A percentile compares a stretch with the other conserved stretches of the same genome.
Evolutionary conservation across 1,284 basidiomycete genomes (phyloP).

Genomic region (Ceratobasidium sp.): DNA sequence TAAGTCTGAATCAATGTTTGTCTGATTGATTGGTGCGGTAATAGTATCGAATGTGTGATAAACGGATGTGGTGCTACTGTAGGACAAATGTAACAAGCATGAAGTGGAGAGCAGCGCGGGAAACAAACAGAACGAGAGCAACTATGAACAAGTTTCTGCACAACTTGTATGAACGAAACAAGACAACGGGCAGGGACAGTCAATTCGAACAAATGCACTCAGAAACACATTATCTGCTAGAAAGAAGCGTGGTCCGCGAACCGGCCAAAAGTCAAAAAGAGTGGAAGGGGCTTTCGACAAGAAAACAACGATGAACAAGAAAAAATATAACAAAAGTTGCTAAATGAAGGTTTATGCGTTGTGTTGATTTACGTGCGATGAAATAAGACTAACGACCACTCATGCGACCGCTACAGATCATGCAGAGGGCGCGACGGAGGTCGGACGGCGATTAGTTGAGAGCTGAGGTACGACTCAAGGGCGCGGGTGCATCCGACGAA

Average conservation of each 20-base stretch:
- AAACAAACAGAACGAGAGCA: constrained; percentile 7
- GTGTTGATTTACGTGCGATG: constrained; percentile 2
- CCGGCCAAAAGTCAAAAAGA: background rate
- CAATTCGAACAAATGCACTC: constrained; percentile 26
- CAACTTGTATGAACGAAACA: constrained; percentile 30
- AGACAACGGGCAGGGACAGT: constrained; percentile 10
- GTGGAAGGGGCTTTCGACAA: background rate
- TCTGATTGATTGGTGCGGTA: constrained; percentile 36
- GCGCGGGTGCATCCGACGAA: constrained; percentile 32
- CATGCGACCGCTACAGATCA: constrained; percentile 32
- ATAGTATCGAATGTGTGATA: constrained; percentile 9
- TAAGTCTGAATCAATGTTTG: no score
- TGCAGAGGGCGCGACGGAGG: constrained; percentile 22
- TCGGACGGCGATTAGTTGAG: constrained; percentile 44
- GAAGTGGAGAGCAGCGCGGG: constrained; percentile 6
- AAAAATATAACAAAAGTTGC: constrained; percentile 9
- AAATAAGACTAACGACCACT: constrained; percentile 19
- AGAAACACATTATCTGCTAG: constrained; percentile 33
- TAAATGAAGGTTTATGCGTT: constrained; percentile 34
- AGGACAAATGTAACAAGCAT: constrained; percentile 28
- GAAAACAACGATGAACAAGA: constrained; percentile 2
- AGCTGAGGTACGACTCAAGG: background rate
- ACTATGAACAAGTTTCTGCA: constrained; percentile 33
- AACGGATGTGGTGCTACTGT: constrained; percentile 10
- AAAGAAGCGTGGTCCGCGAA: background rate